Conservation (phyloP, 2,329 filamentous ascomycete species). For the Talaromyces pinophilus region DNA sequence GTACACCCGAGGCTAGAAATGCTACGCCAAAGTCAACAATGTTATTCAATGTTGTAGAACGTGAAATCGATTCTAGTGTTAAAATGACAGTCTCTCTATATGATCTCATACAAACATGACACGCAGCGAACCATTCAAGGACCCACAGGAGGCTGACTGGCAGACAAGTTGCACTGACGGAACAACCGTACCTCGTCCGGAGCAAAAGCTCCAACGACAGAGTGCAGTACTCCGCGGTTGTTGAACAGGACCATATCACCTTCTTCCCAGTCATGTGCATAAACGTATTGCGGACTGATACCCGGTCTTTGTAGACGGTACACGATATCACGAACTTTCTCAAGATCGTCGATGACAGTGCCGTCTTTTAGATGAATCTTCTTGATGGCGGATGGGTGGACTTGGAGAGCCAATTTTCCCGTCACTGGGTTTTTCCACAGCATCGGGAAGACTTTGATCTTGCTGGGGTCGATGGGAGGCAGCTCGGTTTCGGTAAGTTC, state of each 20-base stretch:
- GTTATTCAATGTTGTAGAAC: neutral
- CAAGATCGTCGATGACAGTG: slow-evolving; percentile 67
- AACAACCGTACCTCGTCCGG: slow-evolving; percentile 74
- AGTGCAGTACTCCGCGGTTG: slow-evolving; percentile 73
- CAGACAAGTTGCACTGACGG: slow-evolving; percentile 76
- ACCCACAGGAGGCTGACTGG: slow-evolving; percentile 19
- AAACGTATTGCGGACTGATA: slow-evolving; percentile 68
- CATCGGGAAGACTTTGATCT: slow-evolving; percentile 74
- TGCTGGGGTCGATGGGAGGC: slow-evolving; percentile 64
- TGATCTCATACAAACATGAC: neutral
- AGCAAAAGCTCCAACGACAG: slow-evolving; percentile 72
- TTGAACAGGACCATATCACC: slow-evolving; percentile 78
- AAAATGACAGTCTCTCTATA: neutral
- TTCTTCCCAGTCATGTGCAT: slow-evolving; percentile 74
- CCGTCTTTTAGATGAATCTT: slow-evolving; percentile 69
- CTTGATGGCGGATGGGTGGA: slow-evolving; percentile 71
- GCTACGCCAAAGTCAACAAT: neutral
- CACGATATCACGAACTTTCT: slow-evolving; percentile 66
- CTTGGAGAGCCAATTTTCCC: slow-evolving; percentile 67
- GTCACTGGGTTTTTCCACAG: slow-evolving; percentile 75
- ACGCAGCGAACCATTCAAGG: slow-evolving; percentile 10
- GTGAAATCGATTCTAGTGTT: neutral
- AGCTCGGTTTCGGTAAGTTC: slow-evolving; percentile 63
- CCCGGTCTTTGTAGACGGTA: slow-evolving; percentile 72
- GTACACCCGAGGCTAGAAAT: neutral